Evolutionary conservation across 2,329 filamentous ascomycete genomes (phyloP), one percentile per base, ranked within the genome.

Genomic region (Tricladium varicosporioides): DNA sequence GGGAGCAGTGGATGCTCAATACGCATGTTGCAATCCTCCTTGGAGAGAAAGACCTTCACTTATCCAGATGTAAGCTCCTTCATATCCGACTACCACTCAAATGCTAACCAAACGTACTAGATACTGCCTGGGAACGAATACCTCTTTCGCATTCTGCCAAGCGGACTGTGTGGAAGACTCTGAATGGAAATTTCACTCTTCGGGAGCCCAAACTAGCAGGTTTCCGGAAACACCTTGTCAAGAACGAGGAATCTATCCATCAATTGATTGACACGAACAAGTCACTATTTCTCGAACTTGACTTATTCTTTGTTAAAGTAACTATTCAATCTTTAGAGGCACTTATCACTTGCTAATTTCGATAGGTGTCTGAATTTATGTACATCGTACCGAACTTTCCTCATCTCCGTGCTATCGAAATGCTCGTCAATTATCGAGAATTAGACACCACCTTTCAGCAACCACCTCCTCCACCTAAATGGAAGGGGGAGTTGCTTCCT

Each of bases 251-350:
- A 27, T 49, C 59, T n/a, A 48, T 56, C 18, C 44, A 57, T 40
- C 56, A 63, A 18, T 49, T 62, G 14, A 56, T 61, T 47, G 60
- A 64, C 22, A 60, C 54, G 19, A 65, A 65, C 53, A 62, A 56
- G 57, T 43, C 54, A 15, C 62, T 69, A 3, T 71, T 86, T 68
- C 71, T 77, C 58, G 76, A 77, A 15, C 79, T 81, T 67, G 80
- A 87, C 63, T 78, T 87, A 77, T 88, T 87, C 68, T 87, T 87
- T 65, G 80, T 88, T 60, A 87, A 85, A 76, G 83, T 86, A 72
- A 27, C 4, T 60, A 75, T 59, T 18, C 5, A 32, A 15, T 22
- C 4, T 1, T 13, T 27, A 13, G 14, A n/a, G 13, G 27, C 16
- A 9, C 13, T 22, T 55, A 15, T 62, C 69, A 8, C 40, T 48